Conservation (phyloP, 352 stramenopile species). For the Globisporangium spinosum region DNA sequence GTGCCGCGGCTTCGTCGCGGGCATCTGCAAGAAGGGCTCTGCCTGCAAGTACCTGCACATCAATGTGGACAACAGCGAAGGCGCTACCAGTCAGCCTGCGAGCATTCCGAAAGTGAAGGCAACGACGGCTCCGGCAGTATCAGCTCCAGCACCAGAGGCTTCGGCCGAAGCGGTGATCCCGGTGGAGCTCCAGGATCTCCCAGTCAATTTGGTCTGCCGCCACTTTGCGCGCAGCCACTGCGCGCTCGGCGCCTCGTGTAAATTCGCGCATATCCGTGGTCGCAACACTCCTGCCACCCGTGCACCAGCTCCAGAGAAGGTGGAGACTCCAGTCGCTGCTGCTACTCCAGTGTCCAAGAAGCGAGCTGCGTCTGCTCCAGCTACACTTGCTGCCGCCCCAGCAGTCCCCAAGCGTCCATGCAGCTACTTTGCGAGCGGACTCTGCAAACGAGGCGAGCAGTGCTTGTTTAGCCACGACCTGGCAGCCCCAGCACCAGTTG, state of each 20-base stretch:
- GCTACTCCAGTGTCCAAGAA: slow-evolving; percentile 12
- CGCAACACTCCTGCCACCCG: slow-evolving; percentile 15
- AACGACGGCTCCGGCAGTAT: background rate
- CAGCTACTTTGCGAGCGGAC: slow-evolving; percentile 43
- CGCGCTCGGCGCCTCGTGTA: slow-evolving; percentile 27
- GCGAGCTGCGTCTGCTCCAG: slow-evolving; percentile 5
- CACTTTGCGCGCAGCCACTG: slow-evolving; percentile 57
- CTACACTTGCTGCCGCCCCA: background rate
- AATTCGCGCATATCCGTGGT: slow-evolving; percentile 44
- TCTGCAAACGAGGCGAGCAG: slow-evolving; percentile 47
- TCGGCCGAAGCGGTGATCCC: slow-evolving; percentile 2
- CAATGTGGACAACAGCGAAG: background rate
- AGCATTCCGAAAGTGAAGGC: background rate
- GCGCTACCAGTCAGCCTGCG: background rate
- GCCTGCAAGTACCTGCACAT: slow-evolving; percentile 51
- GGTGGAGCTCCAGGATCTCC: slow-evolving; percentile 30
- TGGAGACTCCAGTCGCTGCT: background rate
- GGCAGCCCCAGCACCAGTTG: slow-evolving; percentile 2
- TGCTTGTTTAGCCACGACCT: slow-evolving; percentile 45
- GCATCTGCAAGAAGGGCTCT: slow-evolving; percentile 57
- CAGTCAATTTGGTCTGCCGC: slow-evolving; percentile 36
- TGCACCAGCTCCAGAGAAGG: slow-evolving; percentile 6
- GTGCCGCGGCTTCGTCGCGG: slow-evolving; percentile 54
- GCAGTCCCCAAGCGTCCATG: slow-evolving; percentile 30
- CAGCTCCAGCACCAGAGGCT: background rate